Evolutionary conservation across 495 filamentous ascomycete species (phyloP), one percentile per base, ranked within the genome.

Genomic region (Podospora fimiseda): DNA sequence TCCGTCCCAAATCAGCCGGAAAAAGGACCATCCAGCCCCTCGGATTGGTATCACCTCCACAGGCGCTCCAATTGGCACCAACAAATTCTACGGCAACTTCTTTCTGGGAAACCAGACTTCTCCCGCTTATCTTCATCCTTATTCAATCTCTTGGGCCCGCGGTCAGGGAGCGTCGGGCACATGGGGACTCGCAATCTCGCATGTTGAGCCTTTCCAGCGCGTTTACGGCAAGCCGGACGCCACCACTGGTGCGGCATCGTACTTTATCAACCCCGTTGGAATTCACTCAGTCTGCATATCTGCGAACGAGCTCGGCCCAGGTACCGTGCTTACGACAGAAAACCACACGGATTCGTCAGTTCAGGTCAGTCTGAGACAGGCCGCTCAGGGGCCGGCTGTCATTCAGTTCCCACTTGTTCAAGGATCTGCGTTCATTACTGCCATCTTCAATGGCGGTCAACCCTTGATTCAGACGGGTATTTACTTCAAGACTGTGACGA

Each of bases 41-140:
- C 64, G 71, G 14, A 56, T 65, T 14, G 72, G 68, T 21, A 71
- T 73, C 51, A 52, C 40, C 44, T 70, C 79, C 16, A 65, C 69
- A 2, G 67, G 60, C n/a, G n/a, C n/a, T 1, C 86, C 86, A 0
- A 76, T 88, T 55, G 72, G 80, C 46, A 93, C 90, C 11, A 94
- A 96, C 63, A 96, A 95, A 60, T 98, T 96, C 67, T 95, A 95
- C 61, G 82, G 83, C 48, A 95, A 94, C 44, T 83, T 95, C 57
- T 93, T 92, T 61, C 72, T 96, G 2, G 89, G 84, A 2, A 78
- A 68, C 43, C 90, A 95, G 66, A 78, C 71, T 3, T 77, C 79
- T 36, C 75, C 83, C 1, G 79, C 82, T 0, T 96, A 87, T 75
- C 87, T 88, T 1, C 85, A 94, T 64, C 93, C 93, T 9, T 98